phyloP scores from a whole-genome alignment of 2,329 filamentous ascomycete genomes.

The Penicillium sp. region DNA sequence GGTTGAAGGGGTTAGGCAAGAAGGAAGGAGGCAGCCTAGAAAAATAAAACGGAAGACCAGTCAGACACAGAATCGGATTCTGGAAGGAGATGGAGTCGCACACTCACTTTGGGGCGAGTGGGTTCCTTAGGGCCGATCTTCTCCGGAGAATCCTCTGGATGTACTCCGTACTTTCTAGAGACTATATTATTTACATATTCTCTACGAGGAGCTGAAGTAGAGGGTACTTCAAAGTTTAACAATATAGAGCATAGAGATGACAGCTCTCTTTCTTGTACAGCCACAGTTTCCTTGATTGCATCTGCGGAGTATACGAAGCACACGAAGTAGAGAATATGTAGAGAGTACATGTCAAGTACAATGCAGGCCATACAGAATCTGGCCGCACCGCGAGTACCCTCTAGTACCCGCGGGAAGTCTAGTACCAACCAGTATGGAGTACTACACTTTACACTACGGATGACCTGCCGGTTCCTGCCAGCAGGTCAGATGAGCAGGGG shows the following conservation, averaged over 20 bases:
- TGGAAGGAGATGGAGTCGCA: constrained; percentile 31
- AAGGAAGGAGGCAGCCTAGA: constrained; percentile 10
- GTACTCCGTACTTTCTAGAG: constrained; percentile 7
- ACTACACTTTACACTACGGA: no score
- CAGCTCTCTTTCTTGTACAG: not conserved
- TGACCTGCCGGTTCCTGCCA: constrained; percentile 1
- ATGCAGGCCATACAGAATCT: not conserved
- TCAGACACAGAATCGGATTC: constrained; percentile 19
- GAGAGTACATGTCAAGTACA: not conserved
- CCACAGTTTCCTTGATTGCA: not conserved
- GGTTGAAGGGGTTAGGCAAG: not conserved
- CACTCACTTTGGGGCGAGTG: constrained; percentile 7
- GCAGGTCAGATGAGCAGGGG: constrained; percentile 8
- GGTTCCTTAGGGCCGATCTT: constrained; percentile 28
- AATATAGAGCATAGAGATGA: no score
- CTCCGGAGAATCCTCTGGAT: constrained; percentile 27
- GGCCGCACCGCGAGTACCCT: not conserved
- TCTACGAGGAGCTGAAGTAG: no score
- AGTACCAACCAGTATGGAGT: no score
- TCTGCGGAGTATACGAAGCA: no score
- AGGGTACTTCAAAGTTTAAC: no score
- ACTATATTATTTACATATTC: not conserved
- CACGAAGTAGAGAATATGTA: no score
- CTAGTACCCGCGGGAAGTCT: not conserved
- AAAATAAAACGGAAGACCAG: constrained; percentile 7